Base-by-base conservation (phyloP, 352 stramenopile genomes). In the Phytophthora meadii region DNA sequence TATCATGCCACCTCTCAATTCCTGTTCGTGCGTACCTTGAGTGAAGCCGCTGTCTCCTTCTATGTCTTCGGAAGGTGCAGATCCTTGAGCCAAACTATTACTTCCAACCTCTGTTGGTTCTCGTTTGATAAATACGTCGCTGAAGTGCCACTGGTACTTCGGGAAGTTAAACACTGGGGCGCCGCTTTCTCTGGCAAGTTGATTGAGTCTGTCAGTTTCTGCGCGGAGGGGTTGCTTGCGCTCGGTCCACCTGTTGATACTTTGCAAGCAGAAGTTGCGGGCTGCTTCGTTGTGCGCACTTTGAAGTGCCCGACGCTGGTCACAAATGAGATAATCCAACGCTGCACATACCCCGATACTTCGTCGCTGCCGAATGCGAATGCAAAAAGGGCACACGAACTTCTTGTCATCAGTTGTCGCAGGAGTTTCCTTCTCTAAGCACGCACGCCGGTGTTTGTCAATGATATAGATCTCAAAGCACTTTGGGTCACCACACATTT, bases 361-460 rank as follows among this genome's bases (percentile, higher is more conserved):
- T 32, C 72, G 64, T 47, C 75, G 47, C 61, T 80, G 68, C 1
- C 47, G 54, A 42, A 83, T 74, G 27, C 72, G 71, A 59, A 82
- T 67, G 47, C 77, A 86, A 69, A 86, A 80, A 14, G 74, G 71
- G 51, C 77, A 82, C 45, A 69, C 52, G 10, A 42, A 37, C 42
- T 27, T 50, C 41, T 68, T 71, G n/a, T 17, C 52, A 47, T 66
- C 49, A 24, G 5, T 34, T 19, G 44, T n/a, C 27, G 42, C 11
- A 2, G 63, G 8, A 37, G 24, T 61, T 14, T 63, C 45, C 34
- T 70, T 76, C 42, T 62, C 65, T 12, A 47, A 37, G 37, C 77
- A 86, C 34, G 28, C 39, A n/a, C 66, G 61, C 3, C 64, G 50
- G 55, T 86, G 77, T 12, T 28, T 34, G 42, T 68, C 70, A 15